Conservation (phyloP, 1,284 basidiomycete species). For the Jaminaea rosea region DNA sequence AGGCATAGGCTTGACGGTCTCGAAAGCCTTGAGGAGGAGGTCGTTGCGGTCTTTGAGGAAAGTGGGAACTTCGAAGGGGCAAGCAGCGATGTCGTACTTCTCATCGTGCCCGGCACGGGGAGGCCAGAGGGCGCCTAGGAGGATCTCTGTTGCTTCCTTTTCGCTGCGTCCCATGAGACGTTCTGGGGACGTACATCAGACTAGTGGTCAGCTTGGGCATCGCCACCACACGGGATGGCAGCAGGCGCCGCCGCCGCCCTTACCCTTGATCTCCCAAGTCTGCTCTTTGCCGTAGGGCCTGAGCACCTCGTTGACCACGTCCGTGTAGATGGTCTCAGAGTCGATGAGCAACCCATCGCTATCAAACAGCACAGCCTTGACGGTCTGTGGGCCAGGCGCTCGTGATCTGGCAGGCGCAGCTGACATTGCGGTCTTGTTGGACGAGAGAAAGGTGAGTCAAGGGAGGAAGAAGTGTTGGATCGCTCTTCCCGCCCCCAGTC, state of each 20-base stretch:
- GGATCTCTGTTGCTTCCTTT: constrained; percentile 24
- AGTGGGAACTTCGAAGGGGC: constrained; percentile 40
- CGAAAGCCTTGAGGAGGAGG: constrained; percentile 34
- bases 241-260: constrained; percentile 1
- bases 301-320: constrained; percentile 44
- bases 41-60: constrained; percentile 39
- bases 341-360: constrained; percentile 47
- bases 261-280: constrained; percentile 46
- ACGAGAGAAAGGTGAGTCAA: too few species aligned
- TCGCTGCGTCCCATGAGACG: not conserved
- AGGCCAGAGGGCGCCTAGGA: constrained; percentile 40
- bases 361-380: constrained; percentile 29
- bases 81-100: too few species aligned
- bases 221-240: too few species aligned
- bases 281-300: constrained; percentile 44
- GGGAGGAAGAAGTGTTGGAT: too few species aligned
- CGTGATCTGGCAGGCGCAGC: too few species aligned
- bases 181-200: too few species aligned
- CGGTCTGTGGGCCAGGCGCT: too few species aligned
- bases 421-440: too few species aligned
- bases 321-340: constrained; percentile 42
- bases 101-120: too few species aligned
- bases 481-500: too few species aligned
- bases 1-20: constrained; percentile 39
- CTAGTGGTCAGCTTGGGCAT: too few species aligned